These are phyloP conservation scores for Pichia sp. DNA, from an alignment of 1,139 yeast genomes.

Conservation along the genomic window DNA sequence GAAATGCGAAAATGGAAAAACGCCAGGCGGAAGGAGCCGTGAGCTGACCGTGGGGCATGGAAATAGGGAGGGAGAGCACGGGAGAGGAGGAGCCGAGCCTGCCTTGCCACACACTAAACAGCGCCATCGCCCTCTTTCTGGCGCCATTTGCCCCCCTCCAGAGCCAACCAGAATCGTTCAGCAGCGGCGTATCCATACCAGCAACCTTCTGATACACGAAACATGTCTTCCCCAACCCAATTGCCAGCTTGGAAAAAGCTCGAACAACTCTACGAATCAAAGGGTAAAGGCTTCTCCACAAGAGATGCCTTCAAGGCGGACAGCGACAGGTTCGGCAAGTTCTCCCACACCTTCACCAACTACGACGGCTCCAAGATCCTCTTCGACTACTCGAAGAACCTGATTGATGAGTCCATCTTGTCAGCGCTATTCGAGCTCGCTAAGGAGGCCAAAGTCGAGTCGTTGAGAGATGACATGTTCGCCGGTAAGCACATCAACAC, in stretches of 20 bases:
- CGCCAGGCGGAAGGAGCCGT: neutral
- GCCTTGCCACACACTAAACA: no score
- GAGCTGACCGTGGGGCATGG: neutral
- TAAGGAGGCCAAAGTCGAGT: constrained; percentile 82
- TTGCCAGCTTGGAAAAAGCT: constrained; percentile 82
- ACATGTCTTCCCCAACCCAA: constrained; percentile 47
- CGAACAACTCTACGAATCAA: constrained; percentile 60
- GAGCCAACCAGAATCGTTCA: neutral
- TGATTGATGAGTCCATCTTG: constrained; percentile 79
- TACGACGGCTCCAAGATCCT: constrained; percentile 82
- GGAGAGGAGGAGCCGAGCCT: no score
- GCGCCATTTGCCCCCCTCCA: neutral
- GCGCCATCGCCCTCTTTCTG: no score
- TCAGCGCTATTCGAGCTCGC: constrained; percentile 69
- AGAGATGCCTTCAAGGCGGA: constrained; percentile 74
- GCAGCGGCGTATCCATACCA: neutral
- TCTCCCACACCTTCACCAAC: constrained; percentile 71
- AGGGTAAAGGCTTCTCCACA: constrained; percentile 67
- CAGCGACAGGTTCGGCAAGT: constrained; percentile 68
- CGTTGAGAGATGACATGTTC: constrained; percentile 85
- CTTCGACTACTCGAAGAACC: constrained; percentile 92
- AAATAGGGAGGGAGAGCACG: no score
- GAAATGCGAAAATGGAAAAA: neutral
- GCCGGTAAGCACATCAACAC: constrained; percentile 89
- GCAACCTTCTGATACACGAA: neutral